These are phyloP conservation scores for Plasmopara muralis DNA, from an alignment of 352 stramenopile species.

Conservation along the genomic window DNA sequence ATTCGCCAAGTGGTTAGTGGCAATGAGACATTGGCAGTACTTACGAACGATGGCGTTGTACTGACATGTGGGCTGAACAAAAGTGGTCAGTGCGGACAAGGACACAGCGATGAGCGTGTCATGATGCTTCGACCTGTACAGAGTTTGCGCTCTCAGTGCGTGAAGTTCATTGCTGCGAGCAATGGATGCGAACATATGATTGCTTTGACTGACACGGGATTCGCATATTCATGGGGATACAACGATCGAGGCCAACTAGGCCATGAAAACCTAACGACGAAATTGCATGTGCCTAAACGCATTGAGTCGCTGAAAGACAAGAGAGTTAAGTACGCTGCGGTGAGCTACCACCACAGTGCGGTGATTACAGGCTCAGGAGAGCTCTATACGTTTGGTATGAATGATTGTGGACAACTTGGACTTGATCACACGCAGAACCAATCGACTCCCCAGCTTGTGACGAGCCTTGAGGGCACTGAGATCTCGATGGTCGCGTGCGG, in stretches of 20 bases:
- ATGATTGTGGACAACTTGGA: conserved; percentile 82
- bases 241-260: conserved; percentile 83
- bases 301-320: conserved; percentile 83
- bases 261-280: conserved; percentile 78
- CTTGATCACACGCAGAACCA: conserved; percentile 78
- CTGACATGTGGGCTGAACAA: conserved; percentile 84
- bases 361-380: conserved; percentile 67
- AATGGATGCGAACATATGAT: conserved; percentile 88
- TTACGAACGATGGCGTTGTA: conserved; percentile 78
- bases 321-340: conserved; percentile 67
- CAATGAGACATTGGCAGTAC: conserved; percentile 73
- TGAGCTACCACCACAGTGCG: conserved; percentile 84
- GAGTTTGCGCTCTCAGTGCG: conserved; percentile 62
- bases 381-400: conserved; percentile 86
- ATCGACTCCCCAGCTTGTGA: conserved; percentile 67
- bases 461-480: conserved; percentile 59
- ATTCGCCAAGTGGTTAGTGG: conserved; percentile 79
- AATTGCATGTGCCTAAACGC: conserved; percentile 78
- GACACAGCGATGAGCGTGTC: conserved; percentile 82
- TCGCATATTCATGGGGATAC: conserved; percentile 85
- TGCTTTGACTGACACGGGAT: conserved; percentile 65
- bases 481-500: conserved; percentile 75
- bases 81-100: conserved; percentile 82
- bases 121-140: conserved; percentile 78
- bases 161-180: conserved; percentile 80